Evolutionary conservation across 1,139 yeast species (phyloP), one percentile per base, ranked within the genome.

Genomic region (Casaregolazyma suthepensis): DNA sequence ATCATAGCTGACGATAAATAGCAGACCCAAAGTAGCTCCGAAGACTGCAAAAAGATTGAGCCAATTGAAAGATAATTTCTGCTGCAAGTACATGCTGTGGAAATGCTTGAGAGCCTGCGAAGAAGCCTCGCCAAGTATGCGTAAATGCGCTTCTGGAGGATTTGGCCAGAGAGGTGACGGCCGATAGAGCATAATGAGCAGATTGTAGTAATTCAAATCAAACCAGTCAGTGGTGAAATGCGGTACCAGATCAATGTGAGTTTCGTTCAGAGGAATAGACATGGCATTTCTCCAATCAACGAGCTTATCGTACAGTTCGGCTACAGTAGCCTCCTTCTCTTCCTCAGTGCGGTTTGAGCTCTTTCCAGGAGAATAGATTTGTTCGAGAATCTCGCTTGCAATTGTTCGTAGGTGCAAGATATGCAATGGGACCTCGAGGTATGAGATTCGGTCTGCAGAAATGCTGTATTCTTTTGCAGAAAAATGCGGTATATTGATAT

Each of bases 81-180:
- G 50, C 45, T 60, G 62, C 18, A 55, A 49, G 17, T 51, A 45
- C 58, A 60, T 56, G 20, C 50, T 52, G 18, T 57, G 46, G 40
- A 59, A 60, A 18, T 57, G 60, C 44, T 53, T 56, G 9, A 60
- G 44, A n/a, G 62, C 57, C 55, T 55, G 57, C 1, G 58, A 54
- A 12, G 62, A 56, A 6, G 62, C 61, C 43, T 58, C 57, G 3
- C 61, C 53, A 5, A 60, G 52, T 9, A 58, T 35, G 13, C 52
- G 52, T 10, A 59, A 43, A 43, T 56, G 45, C n/a, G 52, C 57
- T 4, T 52, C 40, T 15, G 62, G 57, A 3, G 65, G 64, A 4
- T 48, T 46, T 2, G 65, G 64, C 48, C 57, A 56, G 6, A 59
- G 45, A 12, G 66, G 65, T 15, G 66, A 61, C 1, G 66, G 66